phyloP scores from a whole-genome alignment of 2,329 filamentous ascomycete species.

The Lasiodiplodia citricola region DNA sequence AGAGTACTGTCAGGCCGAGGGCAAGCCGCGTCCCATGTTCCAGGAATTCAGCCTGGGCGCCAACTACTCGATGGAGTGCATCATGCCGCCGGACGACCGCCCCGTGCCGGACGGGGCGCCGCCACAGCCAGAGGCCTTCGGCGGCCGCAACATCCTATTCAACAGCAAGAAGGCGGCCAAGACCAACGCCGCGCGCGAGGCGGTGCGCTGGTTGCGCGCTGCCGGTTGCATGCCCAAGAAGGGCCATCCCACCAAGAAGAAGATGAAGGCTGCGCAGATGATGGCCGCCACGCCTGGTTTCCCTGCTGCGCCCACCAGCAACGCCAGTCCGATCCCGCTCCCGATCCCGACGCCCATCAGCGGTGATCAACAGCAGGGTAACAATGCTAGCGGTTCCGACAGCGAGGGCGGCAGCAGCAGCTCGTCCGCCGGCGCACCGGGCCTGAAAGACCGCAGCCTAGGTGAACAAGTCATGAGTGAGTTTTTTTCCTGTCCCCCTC shows the following conservation, averaged over 20 bases:
- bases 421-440: not conserved
- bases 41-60: slow-evolving; percentile 41
- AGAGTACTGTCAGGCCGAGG: slow-evolving; percentile 41
- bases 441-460: not conserved
- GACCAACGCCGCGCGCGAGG: slow-evolving; percentile 47
- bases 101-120: not conserved
- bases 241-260: slow-evolving; percentile 40
- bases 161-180: slow-evolving; percentile 49
- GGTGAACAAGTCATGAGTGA: slow-evolving; percentile 23
- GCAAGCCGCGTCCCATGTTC: slow-evolving; percentile 41
- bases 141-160: slow-evolving; percentile 40
- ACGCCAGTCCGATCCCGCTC: not conserved
- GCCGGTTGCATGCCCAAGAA: slow-evolving; percentile 41
- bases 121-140: slow-evolving; percentile 38
- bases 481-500: not conserved
- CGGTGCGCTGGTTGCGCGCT: slow-evolving; percentile 48
- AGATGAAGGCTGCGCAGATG: slow-evolving; percentile 19
- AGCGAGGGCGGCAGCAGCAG: not conserved
- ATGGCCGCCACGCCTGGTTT: not conserved
- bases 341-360: not conserved
- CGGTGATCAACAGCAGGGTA: too few species aligned
- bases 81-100: slow-evolving; percentile 29
- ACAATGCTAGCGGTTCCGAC: not conserved
- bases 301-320: not conserved
- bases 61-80: slow-evolving; percentile 39